phyloP scores from a whole-genome alignment of 371 early-diverging fungal species.

The Mucor indicus region DNA sequence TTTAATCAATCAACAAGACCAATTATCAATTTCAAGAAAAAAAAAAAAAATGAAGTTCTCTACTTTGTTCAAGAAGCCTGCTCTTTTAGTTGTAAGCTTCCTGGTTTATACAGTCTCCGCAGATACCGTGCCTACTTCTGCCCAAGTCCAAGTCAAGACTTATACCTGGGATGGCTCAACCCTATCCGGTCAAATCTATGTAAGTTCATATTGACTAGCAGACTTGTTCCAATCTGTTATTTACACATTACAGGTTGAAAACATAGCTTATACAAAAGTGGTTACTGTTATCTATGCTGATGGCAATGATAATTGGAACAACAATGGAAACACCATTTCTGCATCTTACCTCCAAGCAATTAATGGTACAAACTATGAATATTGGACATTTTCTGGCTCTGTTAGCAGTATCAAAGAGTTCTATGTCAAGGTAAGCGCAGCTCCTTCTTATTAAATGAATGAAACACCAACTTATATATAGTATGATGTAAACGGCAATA shows the following conservation, averaged over 20 bases:
- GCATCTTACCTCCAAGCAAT: conserved; percentile 20
- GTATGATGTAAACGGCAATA: conserved; percentile 32
- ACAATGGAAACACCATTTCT: conserved; percentile 12
- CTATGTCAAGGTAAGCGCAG: conserved; percentile 32
- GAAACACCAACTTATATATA: conserved; percentile 1
- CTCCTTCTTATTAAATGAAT: background rate
- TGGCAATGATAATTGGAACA: conserved; percentile 26
- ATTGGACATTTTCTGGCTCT: conserved; percentile 33
- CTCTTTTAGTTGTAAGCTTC: conserved; percentile 1
- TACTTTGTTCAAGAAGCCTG: conserved; percentile 3
- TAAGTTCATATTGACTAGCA: conserved; percentile 3
- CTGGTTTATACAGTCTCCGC: conserved; percentile 4
- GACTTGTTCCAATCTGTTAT: background rate
- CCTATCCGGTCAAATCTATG: conserved; percentile 29
- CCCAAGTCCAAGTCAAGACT: conserved; percentile 15
- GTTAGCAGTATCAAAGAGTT: conserved; percentile 37
- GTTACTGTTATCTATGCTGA: conserved; percentile 34
- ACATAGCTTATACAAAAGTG: conserved; percentile 35
- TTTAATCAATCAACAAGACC: too few relatives aligned
- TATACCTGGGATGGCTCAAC: conserved; percentile 16
- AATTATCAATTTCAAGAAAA: too few relatives aligned
- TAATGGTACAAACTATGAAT: conserved; percentile 31
- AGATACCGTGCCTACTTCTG: conserved; percentile 12
- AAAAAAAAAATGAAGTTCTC: conserved; percentile 1
- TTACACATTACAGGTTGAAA: conserved; percentile 19